Evolutionary conservation across 257 asterid genomes (phyloP).

Genomic region (Jaltomata sinuosa): DNA sequence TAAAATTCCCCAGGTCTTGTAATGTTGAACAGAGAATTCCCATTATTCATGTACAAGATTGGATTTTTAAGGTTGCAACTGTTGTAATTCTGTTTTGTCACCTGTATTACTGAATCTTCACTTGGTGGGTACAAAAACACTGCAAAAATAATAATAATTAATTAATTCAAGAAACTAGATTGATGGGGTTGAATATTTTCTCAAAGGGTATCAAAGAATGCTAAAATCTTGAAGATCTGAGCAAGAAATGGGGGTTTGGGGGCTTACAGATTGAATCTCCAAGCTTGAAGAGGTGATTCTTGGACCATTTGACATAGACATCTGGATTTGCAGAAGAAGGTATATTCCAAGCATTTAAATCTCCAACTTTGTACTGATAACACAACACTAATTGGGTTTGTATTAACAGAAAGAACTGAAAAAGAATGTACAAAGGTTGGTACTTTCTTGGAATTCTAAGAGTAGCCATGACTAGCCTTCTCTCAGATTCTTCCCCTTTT

Average conservation of each 20-base stretch:
- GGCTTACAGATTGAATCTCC: slow-evolving; percentile 80
- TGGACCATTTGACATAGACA: slow-evolving; percentile 62
- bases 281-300: slow-evolving; percentile 35
- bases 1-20: slow-evolving; percentile 46
- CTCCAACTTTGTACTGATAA: slow-evolving; percentile 65
- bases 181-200: not conserved
- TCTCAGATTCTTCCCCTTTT: not conserved
- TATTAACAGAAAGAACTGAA: slow-evolving; percentile 26
- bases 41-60: slow-evolving; percentile 59
- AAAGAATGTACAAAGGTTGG: slow-evolving; percentile 22
- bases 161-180: not conserved
- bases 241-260: slow-evolving; percentile 2
- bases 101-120: slow-evolving; percentile 81
- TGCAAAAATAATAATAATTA: slow-evolving; percentile 9
- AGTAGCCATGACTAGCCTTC: slow-evolving; percentile 19
- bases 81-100: slow-evolving; percentile 41
- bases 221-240: not conserved
- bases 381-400: slow-evolving; percentile 23
- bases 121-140: slow-evolving; percentile 97
- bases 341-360: slow-evolving; percentile 58
- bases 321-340: slow-evolving; percentile 57
- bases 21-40: slow-evolving; percentile 71
- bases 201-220: not conserved
- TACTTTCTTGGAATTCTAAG: slow-evolving; percentile 11
- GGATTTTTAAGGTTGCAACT: slow-evolving; percentile 76